Evolutionary conservation across 768 basidiomycete species (phyloP).

Genomic region (Sarcomyxa edulis): DNA sequence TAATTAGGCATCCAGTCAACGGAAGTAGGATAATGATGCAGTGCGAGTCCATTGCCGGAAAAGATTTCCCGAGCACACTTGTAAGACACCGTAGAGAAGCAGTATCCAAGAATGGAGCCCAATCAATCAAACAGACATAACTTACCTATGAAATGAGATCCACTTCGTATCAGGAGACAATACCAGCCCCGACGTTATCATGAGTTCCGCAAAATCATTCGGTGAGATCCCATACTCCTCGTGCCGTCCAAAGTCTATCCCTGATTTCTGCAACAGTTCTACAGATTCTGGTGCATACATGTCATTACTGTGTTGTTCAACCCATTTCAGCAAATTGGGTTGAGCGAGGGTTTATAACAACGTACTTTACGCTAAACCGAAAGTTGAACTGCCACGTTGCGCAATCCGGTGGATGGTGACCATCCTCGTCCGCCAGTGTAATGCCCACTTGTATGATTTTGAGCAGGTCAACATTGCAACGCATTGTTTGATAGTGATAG

Average conservation of each 20-base stretch:
- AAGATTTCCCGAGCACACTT: too few species aligned
- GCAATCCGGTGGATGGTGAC: constrained; percentile 83
- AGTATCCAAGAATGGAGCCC: not conserved
- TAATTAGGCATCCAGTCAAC: constrained; percentile 7
- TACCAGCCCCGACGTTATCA: constrained; percentile 95
- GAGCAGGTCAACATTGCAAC: constrained; percentile 97
- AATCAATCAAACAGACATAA: constrained; percentile 13
- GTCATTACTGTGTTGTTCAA: constrained; percentile 65
- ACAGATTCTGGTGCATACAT: constrained; percentile 99
- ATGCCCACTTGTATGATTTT: constrained; percentile 98
- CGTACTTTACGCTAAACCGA: constrained; percentile 83
- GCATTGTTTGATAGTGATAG: constrained; percentile 99
- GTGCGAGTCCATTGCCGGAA: too few species aligned
- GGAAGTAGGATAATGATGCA: not conserved
- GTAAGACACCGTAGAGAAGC: not conserved
- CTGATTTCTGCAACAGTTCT: constrained; percentile 90
- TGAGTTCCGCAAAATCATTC: constrained; percentile 92
- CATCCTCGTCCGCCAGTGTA: constrained; percentile 91
- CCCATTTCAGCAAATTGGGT: constrained; percentile 12
- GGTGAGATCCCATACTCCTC: constrained; percentile 89
- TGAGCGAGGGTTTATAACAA: constrained; percentile 12
- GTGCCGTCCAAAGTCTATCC: constrained; percentile 92
- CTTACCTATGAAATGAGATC: constrained; percentile 97
- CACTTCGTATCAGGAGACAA: constrained; percentile 85
- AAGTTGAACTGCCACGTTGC: constrained; percentile 99